phyloP scores from a whole-genome alignment of 1,139 yeast genomes.

The Petasospora fabianii region DNA sequence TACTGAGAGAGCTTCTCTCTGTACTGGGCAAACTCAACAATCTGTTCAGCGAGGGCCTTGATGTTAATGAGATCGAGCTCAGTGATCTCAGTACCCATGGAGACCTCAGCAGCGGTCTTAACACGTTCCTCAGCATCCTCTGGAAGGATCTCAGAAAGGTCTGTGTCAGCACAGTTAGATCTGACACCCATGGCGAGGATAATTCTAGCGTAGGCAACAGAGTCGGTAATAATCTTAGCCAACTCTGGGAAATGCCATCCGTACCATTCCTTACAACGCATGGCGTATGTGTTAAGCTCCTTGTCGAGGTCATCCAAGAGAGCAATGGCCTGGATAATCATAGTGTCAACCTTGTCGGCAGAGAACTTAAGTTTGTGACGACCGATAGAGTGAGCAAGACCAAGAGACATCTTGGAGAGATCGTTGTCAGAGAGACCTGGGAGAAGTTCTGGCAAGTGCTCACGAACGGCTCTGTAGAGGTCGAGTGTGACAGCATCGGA shows the following conservation, averaged over 20 bases:
- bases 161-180: constrained; percentile 86
- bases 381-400: constrained; percentile 96
- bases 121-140: constrained; percentile 83
- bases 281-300: constrained; percentile 94
- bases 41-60: constrained; percentile 87
- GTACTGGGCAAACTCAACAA: constrained; percentile 91
- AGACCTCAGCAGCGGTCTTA: constrained; percentile 93
- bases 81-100: constrained; percentile 98
- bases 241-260: constrained; percentile 99
- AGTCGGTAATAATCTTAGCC: constrained; percentile 94
- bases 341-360: constrained; percentile 96
- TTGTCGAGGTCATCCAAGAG: constrained; percentile 94
- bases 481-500: constrained; percentile 95
- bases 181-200: constrained; percentile 93
- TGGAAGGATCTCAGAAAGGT: constrained; percentile 86
- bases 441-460: constrained; percentile 85
- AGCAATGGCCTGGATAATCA: constrained; percentile 98
- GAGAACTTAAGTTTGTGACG: constrained; percentile 96
- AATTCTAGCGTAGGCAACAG: constrained; percentile 90
- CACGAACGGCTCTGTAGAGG: constrained; percentile 91
- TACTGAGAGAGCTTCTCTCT: constrained; percentile 90
- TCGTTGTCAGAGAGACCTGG: constrained; percentile 90
- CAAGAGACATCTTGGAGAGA: constrained; percentile 90
- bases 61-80: constrained; percentile 84
- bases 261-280: constrained; percentile 99